Evolutionary conservation across 768 basidiomycete genomes (phyloP).

Genomic region (Xerocomellus intermedius): DNA sequence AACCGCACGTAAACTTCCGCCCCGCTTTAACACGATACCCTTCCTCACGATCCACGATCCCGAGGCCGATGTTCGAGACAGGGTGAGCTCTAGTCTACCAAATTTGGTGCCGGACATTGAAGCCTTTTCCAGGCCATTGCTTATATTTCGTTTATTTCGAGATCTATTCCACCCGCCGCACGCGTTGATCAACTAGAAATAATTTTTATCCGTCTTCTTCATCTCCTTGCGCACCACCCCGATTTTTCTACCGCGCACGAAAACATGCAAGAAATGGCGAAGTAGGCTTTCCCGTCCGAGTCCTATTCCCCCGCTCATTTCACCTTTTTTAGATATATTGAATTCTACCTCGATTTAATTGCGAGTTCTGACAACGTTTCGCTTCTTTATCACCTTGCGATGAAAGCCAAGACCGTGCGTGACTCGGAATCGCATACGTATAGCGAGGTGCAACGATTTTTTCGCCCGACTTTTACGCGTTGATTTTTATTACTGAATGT

Average conservation of each 20-base stretch:
- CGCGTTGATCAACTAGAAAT: conserved; percentile 73
- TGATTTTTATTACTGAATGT: neutral
- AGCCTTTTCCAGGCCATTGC: conserved; percentile 46
- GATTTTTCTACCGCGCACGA: conserved; percentile 75
- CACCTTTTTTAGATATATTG: conserved; percentile 63
- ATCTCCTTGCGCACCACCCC: conserved; percentile 91
- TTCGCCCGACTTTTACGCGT: neutral
- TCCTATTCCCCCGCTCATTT: neutral
- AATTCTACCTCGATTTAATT: conserved; percentile 81
- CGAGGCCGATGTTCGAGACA: conserved; percentile 70
- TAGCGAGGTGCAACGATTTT: conserved; percentile 55
- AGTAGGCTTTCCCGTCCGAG: conserved; percentile 46
- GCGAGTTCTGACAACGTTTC: conserved; percentile 79
- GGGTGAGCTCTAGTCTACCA: conserved; percentile 42
- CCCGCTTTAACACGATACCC: conserved; percentile 78
- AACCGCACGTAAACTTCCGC: conserved; percentile 59
- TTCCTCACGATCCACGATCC: conserved; percentile 93
- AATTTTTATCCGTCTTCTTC: conserved; percentile 81
- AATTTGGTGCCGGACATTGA: neutral
- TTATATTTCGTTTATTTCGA: conserved; percentile 52
- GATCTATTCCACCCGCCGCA: conserved; percentile 47
- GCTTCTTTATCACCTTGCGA: conserved; percentile 77
- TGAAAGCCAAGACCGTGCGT: conserved; percentile 82
- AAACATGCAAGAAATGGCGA: conserved; percentile 73
- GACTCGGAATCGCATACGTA: conserved; percentile 67